Conservation (phyloP, 2,329 filamentous ascomycete species). For the Ophiostoma himal-ulmi region DNA sequence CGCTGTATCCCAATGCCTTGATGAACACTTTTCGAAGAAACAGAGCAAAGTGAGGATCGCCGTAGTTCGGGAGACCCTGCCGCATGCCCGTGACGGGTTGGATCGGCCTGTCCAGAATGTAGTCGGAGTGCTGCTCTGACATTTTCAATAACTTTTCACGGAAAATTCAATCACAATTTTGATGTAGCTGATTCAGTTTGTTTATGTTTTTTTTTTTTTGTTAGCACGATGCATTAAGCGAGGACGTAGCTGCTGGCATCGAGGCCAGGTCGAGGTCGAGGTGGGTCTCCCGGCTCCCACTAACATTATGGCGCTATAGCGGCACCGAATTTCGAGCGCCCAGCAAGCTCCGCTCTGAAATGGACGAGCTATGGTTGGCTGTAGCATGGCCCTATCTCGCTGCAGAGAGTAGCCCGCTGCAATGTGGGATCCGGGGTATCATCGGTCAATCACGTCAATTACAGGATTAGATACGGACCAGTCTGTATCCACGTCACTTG, state of each 20-base stretch:
- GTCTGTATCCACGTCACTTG: not conserved
- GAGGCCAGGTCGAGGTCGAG: not conserved
- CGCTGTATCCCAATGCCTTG: slow-evolving; percentile 67
- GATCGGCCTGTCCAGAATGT: slow-evolving; percentile 53
- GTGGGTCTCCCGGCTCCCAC: not conserved
- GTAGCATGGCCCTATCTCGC: not conserved
- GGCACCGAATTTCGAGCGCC: not conserved
- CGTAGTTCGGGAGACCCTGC: slow-evolving; percentile 61
- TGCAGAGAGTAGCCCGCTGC: not conserved
- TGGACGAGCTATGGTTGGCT: slow-evolving; percentile 3
- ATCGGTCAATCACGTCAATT: not conserved
- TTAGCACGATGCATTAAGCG: not conserved
- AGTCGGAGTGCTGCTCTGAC: slow-evolving; percentile 47
- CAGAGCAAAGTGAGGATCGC: slow-evolving; percentile 67
- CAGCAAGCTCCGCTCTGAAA: not conserved
- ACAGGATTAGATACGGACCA: not conserved
- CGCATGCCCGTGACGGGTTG: slow-evolving; percentile 44
- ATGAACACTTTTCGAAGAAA: slow-evolving; percentile 73
- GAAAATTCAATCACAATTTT: not conserved
- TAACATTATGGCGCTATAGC: slow-evolving; percentile 21
- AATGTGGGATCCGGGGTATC: not conserved
- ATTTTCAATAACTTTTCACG: not conserved
- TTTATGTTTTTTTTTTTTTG: no score
- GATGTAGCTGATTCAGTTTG: no score
- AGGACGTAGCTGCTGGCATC: not conserved